Percentiles rank a stretch among this genome's conserved stretches.
Evolutionary conservation across 768 basidiomycete genomes (phyloP).

Genomic region (Phlegmacium glaucopus): DNA sequence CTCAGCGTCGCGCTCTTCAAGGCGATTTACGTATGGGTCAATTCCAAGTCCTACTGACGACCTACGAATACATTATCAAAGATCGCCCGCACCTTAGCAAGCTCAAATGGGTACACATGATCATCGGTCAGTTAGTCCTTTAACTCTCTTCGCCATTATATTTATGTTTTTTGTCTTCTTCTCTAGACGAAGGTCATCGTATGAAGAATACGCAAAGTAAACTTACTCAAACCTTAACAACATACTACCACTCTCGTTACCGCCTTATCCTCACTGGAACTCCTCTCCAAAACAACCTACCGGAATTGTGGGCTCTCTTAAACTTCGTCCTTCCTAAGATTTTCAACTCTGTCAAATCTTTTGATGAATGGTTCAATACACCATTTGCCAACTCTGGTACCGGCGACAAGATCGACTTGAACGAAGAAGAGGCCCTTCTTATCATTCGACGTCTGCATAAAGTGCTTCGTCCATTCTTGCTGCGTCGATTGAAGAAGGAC

Average conservation of each 20-base stretch:
- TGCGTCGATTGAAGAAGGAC: constrained; percentile 92
- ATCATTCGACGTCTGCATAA: constrained; percentile 97
- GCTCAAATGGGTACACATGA: constrained; percentile 96
- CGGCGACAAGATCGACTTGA: constrained; percentile 96
- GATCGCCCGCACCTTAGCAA: constrained; percentile 88
- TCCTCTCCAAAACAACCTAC: constrained; percentile 94
- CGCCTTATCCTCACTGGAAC: constrained; percentile 95
- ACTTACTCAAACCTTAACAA: constrained; percentile 84
- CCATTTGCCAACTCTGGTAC: constrained; percentile 99
- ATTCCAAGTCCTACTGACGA: constrained; percentile 92
- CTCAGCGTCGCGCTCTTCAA: constrained; percentile 76
- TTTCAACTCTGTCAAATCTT: constrained; percentile 98
- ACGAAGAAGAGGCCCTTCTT: constrained; percentile 98
- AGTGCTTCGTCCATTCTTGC: constrained; percentile 91
- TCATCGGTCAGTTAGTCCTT: constrained; percentile 62
- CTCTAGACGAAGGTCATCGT: constrained; percentile 88
- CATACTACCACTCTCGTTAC: constrained; percentile 89
- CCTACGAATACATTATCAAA: constrained; percentile 98
- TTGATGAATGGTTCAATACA: constrained; percentile 99
- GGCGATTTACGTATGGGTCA: constrained; percentile 71
- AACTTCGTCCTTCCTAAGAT: constrained; percentile 94
- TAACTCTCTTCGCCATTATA: background rate
- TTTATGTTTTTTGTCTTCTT: constrained; percentile 1
- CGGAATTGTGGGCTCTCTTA: constrained; percentile 92
- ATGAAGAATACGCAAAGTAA: constrained; percentile 96